Conservation (phyloP, 441 rosid genomes). For the Melastoma candidum region DNA sequence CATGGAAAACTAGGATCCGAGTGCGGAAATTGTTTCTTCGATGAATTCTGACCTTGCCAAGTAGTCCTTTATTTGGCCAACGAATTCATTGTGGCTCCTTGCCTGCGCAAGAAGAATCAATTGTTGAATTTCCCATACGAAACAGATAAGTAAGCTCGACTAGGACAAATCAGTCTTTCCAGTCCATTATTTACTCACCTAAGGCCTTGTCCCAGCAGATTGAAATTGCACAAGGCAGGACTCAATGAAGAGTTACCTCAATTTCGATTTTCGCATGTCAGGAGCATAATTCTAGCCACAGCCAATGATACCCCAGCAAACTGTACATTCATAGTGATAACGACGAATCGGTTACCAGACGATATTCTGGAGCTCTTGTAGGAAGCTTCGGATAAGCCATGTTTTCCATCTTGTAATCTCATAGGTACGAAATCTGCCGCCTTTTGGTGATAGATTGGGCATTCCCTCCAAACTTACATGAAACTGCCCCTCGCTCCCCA, state of each 20-base stretch:
- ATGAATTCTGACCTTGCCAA: constrained; percentile 47
- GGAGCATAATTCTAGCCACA: too few species aligned
- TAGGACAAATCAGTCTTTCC: neutral
- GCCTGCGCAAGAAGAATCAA: constrained; percentile 24
- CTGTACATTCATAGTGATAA: neutral
- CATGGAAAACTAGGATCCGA: constrained; percentile 42
- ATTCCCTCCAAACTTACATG: constrained; percentile 69
- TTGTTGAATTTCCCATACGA: too few species aligned
- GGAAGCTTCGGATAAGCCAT: constrained; percentile 79
- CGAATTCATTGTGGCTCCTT: constrained; percentile 55
- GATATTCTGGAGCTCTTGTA: constrained; percentile 50
- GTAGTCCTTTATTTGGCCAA: constrained; percentile 57
- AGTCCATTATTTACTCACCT: neutral
- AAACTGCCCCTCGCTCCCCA: too few species aligned
- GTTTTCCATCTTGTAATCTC: constrained; percentile 58
- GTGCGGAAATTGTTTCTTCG: constrained; percentile 39
- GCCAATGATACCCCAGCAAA: neutral
- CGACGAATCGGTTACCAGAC: constrained; percentile 30
- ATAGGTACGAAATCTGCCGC: constrained; percentile 72
- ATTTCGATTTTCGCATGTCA: too few species aligned
- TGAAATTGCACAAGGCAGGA: too few species aligned
- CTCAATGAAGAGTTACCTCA: too few species aligned
- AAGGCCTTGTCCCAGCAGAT: too few species aligned
- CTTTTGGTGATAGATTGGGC: constrained; percentile 69
- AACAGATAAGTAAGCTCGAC: neutral